phyloP scores from a whole-genome alignment of 2,329 filamentous ascomycete genomes.

The Claviceps spartinae region DNA sequence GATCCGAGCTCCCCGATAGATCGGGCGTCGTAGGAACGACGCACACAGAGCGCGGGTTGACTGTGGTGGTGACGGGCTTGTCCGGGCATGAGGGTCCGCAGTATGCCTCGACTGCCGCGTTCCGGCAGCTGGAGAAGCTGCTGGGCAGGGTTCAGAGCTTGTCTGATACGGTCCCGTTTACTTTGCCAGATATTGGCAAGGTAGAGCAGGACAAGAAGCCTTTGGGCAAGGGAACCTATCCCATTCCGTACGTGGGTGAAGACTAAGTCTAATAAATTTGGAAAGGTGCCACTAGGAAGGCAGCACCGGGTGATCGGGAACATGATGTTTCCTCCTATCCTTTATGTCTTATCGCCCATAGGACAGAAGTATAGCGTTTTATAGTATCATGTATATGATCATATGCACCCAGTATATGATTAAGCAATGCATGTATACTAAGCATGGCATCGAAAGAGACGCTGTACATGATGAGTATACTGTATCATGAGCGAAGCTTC shows the following conservation, averaged over 20 bases:
- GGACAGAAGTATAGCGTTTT: too few relatives aligned
- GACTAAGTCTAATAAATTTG: not conserved
- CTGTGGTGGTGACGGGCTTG: slow-evolving; percentile 49
- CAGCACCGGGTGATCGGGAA: too few relatives aligned
- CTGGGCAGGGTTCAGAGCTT: slow-evolving; percentile 54
- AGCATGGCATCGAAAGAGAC: too few relatives aligned
- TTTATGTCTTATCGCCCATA: too few relatives aligned
- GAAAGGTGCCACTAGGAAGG: too few relatives aligned
- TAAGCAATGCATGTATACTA: not conserved
- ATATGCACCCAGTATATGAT: not conserved
- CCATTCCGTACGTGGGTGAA: slow-evolving; percentile 9
- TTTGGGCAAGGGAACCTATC: slow-evolving; percentile 12
- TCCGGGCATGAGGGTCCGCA: slow-evolving; percentile 57
- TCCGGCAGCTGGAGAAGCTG: slow-evolving; percentile 61
- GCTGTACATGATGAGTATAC: not conserved
- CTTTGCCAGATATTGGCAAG: slow-evolving; percentile 9
- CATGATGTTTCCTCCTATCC: too few relatives aligned
- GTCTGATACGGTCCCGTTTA: slow-evolving; percentile 25
- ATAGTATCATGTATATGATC: too few relatives aligned
- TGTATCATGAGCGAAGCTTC: too few relatives aligned
- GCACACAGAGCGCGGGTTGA: slow-evolving; percentile 64
- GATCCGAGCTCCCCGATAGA: slow-evolving; percentile 35
- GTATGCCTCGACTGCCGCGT: slow-evolving; percentile 54
- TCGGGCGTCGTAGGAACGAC: slow-evolving; percentile 55
- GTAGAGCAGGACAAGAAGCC: slow-evolving; percentile 8